Evolutionary conservation across 768 basidiomycete genomes (phyloP), one percentile per base, ranked within the genome.

Genomic region (Antrodiella citrinella): DNA sequence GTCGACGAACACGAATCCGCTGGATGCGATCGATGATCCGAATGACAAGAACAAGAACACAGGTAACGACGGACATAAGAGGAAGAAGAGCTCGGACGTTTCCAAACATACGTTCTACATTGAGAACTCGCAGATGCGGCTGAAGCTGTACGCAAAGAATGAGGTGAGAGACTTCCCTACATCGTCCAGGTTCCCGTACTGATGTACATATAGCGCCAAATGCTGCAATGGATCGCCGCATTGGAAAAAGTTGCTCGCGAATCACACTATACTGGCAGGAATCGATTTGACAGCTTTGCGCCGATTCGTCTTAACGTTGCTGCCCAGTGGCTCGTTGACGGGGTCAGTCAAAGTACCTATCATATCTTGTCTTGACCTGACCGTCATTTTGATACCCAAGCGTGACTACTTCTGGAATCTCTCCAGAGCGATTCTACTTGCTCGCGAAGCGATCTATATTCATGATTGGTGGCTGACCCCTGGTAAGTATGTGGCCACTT

Each of bases 381-480:
- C n/a, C n/a, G n/a, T n/a, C n/a, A n/a, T n/a, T n/a, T 46, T 18
- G 43, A 18, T 46, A 47, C 56, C 23, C 10, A 52, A 94, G 88
- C 83, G 95, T 10, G 95, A 99, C 65, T 99, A 99, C 62, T 95
- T 92, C 68, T 99, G 95, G 96, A 95, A 94, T 61, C 70, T 99
- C 20, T 91, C 90, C 20, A 79, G 91, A 38, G 95, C 95, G 0
- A 84, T 99, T 44, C 73, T 89, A 21, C 76, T 96, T 57, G 95
- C 95, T 0, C 85, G 84, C 63, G 85, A 91, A 59, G 75, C 70
- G 42, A 92, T 96, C 49, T 94, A 92, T 62, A 96, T 97, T 30
- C 96, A 98, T 62, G 95, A 95, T 67, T 97, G 95, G 95, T 98
- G 95, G 96, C 70, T 93, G 20, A 91, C 91, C 21, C 91, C 91